Evolutionary conservation across 1,284 basidiomycete genomes (phyloP).

Genomic region (Trametes pubescens): DNA sequence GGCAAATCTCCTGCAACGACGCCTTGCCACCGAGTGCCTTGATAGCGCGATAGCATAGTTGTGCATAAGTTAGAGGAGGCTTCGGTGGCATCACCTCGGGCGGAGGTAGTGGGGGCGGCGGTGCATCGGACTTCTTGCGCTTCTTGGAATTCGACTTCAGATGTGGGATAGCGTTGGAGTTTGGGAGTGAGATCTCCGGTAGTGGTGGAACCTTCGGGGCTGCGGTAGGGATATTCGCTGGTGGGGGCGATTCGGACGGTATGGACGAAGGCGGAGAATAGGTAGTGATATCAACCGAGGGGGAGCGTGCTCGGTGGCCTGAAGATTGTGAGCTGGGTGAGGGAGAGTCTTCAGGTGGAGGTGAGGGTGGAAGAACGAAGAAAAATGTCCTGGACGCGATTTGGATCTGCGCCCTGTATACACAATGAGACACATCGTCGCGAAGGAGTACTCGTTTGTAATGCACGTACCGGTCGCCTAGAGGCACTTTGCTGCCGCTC

Average conservation of each 20-base stretch:
- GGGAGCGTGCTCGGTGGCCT: constrained; percentile 60
- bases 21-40: constrained; percentile 84
- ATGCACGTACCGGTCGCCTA: constrained; percentile 77
- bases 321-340: constrained; percentile 76
- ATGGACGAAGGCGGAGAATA: constrained; percentile 83
- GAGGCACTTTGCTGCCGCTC: constrained; percentile 83
- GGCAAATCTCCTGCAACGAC: constrained; percentile 91
- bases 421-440: constrained; percentile 24
- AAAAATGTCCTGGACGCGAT: constrained; percentile 98
- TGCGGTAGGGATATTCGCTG: constrained; percentile 43
- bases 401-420: constrained; percentile 91
- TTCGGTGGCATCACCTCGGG: constrained; percentile 83
- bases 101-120: constrained; percentile 52
- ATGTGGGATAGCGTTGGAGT: constrained; percentile 62
- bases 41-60: constrained; percentile 82
- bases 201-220: constrained; percentile 43
- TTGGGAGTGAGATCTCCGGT: constrained; percentile 57
- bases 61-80: constrained; percentile 79
- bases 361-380: constrained; percentile 87
- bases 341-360: constrained; percentile 77
- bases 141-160: constrained; percentile 67
- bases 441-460: background rate
- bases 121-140: constrained; percentile 69
- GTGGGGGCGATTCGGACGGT: constrained; percentile 75
- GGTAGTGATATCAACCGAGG: constrained; percentile 80